These are phyloP conservation scores for Solanum chacoense DNA, from an alignment of 305 asterid species.

Conservation along the genomic window DNA sequence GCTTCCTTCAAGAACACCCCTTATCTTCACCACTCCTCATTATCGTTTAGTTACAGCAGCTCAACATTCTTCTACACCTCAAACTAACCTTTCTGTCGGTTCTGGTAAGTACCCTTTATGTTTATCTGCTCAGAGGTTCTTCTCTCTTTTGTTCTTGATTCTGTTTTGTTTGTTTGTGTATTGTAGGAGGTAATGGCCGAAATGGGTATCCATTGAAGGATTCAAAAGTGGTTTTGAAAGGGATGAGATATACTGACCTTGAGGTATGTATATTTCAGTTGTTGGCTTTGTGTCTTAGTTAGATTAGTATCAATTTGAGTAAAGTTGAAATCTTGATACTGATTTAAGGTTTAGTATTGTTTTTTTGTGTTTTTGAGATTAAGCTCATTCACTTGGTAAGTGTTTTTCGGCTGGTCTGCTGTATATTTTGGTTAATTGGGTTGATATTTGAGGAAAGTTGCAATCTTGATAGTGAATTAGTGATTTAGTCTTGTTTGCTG, in stretches of 20 bases:
- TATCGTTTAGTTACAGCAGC: conserved; percentile 10
- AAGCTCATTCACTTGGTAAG: neutral
- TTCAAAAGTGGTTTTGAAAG: conserved; percentile 64
- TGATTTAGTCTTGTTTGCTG: neutral
- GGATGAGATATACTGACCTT: conserved; percentile 66
- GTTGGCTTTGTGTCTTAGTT: neutral
- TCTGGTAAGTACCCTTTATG: conserved; percentile 15
- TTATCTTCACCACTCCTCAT: conserved; percentile 11
- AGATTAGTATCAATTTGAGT: neutral
- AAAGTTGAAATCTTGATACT: neutral
- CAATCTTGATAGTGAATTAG: neutral
- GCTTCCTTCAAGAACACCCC: conserved; percentile 9
- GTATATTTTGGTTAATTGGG: neutral
- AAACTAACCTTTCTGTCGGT: neutral
- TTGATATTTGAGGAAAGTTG: neutral
- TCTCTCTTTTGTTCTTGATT: neutral
- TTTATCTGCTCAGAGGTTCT: neutral
- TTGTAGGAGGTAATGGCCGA: conserved; percentile 19
- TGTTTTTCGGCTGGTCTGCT: neutral
- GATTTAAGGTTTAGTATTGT: neutral
- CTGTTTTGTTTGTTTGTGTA: neutral
- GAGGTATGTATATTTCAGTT: conserved; percentile 31
- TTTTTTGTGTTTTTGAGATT: neutral
- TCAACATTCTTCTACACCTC: conserved; percentile 16
- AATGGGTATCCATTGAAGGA: conserved; percentile 20